phyloP scores from a whole-genome alignment of 495 filamentous ascomycete species.

The Podospora anserina region DNA sequence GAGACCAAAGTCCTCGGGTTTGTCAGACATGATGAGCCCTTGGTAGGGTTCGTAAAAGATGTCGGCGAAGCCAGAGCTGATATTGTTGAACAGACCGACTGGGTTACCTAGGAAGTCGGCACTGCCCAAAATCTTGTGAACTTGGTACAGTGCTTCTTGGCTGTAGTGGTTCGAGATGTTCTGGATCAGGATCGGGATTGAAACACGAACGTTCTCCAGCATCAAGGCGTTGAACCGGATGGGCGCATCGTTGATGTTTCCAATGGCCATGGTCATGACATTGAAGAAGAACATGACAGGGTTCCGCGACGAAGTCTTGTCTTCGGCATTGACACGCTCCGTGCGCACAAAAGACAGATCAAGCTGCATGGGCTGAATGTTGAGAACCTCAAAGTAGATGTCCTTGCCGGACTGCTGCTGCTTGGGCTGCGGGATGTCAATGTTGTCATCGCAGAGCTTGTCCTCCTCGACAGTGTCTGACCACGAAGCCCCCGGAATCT shows the following conservation, averaged over 20 bases:
- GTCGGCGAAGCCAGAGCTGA: constrained; percentile 92
- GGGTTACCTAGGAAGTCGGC: constrained; percentile 99
- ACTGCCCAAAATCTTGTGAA: constrained; percentile 93
- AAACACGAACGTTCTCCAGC: constrained; percentile 92
- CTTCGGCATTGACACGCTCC: constrained; percentile 92
- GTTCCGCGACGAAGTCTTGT: constrained; percentile 83
- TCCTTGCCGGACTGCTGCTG: constrained; percentile 80
- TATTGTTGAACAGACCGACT: constrained; percentile 95
- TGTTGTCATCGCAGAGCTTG: constrained; percentile 78
- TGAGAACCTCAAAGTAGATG: constrained; percentile 95
- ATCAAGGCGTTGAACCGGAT: constrained; percentile 89
- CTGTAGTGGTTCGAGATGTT: constrained; percentile 92
- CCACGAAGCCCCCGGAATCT: constrained; percentile 92
- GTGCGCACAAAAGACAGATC: constrained; percentile 97
- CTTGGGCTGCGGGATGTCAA: constrained; percentile 90
- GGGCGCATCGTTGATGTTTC: constrained; percentile 96
- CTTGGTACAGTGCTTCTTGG: constrained; percentile 89
- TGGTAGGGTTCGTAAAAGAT: constrained; percentile 99
- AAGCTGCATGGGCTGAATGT: constrained; percentile 96
- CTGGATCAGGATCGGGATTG: constrained; percentile 73
- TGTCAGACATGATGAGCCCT: constrained; percentile 92
- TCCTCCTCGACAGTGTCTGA: constrained; percentile 74
- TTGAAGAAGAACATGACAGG: constrained; percentile 98
- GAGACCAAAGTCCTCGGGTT: constrained; percentile 87
- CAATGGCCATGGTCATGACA: constrained; percentile 97